These are phyloP conservation scores for Nakazawaea anatomiae DNA, from an alignment of 805 yeast species.

Conservation along the genomic window DNA sequence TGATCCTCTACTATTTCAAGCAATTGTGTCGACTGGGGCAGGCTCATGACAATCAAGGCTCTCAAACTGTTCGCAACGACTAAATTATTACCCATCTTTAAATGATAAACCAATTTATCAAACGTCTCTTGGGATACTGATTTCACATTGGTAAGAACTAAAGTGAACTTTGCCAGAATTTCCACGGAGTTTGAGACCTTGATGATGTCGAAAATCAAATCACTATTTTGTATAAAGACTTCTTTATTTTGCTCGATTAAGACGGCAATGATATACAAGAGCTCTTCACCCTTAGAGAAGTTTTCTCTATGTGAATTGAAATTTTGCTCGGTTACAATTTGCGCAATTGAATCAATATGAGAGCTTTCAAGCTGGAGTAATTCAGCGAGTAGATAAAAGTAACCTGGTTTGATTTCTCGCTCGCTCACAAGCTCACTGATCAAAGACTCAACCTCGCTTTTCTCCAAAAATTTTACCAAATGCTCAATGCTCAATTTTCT, in stretches of 20 bases:
- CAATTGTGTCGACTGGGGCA: conserved; percentile 16
- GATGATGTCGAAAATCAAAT: conserved; percentile 23
- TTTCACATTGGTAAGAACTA: conserved; percentile 16
- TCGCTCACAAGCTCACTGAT: not conserved
- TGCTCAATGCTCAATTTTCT: conserved; percentile 36
- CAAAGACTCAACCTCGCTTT: not conserved
- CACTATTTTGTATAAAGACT: conserved; percentile 13
- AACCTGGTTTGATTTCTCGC: conserved; percentile 7
- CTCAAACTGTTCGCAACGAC: conserved; percentile 31
- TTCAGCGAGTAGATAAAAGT: conserved; percentile 19
- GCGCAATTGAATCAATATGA: not conserved
- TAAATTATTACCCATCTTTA: conserved; percentile 31
- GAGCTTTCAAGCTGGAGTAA: conserved; percentile 7
- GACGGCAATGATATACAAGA: conserved; percentile 17
- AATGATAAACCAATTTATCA: conserved; percentile 29
- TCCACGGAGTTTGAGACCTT: conserved; percentile 16
- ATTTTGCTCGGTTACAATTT: conserved; percentile 4
- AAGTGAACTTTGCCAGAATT: conserved; percentile 24
- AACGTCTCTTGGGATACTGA: conserved; percentile 14
- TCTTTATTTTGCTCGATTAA: conserved; percentile 6
- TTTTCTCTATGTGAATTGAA: conserved; percentile 30
- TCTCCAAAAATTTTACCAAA: conserved; percentile 19
- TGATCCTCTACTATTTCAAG: conserved; percentile 21
- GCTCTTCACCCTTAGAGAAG: conserved; percentile 32
- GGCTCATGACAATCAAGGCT: conserved; percentile 14